These are phyloP conservation scores for Rhodofomes roseus DNA, from an alignment of 1,284 basidiomycete species.

Conservation along the genomic window DNA sequence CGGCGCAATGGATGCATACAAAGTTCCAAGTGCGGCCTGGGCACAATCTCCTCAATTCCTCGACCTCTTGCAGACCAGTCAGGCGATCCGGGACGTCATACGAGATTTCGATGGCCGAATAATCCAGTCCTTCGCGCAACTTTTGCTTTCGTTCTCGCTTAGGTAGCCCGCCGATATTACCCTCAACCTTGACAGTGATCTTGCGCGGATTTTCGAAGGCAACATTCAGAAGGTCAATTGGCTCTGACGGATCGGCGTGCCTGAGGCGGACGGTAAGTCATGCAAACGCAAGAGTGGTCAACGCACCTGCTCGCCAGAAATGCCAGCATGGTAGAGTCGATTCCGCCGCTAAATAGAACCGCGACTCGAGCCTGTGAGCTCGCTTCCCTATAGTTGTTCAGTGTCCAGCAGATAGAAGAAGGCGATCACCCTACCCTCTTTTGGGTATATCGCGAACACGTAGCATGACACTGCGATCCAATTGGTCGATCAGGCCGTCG, in stretches of 20 bases:
- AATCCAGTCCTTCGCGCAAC: constrained; percentile 19
- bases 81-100: constrained; percentile 85
- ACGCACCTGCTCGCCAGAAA: constrained; percentile 72
- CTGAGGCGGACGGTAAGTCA: constrained; percentile 34
- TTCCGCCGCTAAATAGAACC: constrained; percentile 93
- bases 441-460: constrained; percentile 56
- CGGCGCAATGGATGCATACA: constrained; percentile 36
- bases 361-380: constrained; percentile 62
- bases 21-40: constrained; percentile 87
- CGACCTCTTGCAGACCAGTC: constrained; percentile 74
- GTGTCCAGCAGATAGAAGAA: background rate
- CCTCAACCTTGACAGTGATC: constrained; percentile 43
- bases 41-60: constrained; percentile 71
- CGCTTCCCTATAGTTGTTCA: constrained; percentile 10
- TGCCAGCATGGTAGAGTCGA: constrained; percentile 87
- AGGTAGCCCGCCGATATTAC: constrained; percentile 38
- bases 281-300: background rate
- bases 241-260: constrained; percentile 66
- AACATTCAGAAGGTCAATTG: constrained; percentile 94
- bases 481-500: constrained; percentile 47
- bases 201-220: constrained; percentile 93
- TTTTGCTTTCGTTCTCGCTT: constrained; percentile 41
- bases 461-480: constrained; percentile 59
- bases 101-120: constrained; percentile 25
- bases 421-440: constrained; percentile 29